phyloP scores from a whole-genome alignment of 2,329 filamentous ascomycete genomes.

The Westerdykella ornata region DNA sequence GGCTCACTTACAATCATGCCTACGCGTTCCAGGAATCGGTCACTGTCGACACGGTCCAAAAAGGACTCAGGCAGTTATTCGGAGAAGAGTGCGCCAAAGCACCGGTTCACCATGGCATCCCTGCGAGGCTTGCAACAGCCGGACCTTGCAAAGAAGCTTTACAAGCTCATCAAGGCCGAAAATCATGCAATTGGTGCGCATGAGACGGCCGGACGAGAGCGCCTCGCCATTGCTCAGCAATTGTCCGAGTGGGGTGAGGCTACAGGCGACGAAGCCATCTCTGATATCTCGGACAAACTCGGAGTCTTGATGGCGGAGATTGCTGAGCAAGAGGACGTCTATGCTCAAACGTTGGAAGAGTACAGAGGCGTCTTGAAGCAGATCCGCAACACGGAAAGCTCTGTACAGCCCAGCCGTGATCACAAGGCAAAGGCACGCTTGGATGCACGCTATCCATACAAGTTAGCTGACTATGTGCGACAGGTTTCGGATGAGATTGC shows the following conservation, averaged over 20 bases:
- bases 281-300: slow-evolving; percentile 90
- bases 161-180: slow-evolving; percentile 88
- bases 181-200: slow-evolving; percentile 82
- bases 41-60: slow-evolving; percentile 65
- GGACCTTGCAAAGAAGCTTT: slow-evolving; percentile 82
- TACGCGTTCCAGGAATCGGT: slow-evolving; percentile 56
- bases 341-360: slow-evolving; percentile 81
- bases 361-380: slow-evolving; percentile 76
- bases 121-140: slow-evolving; percentile 79
- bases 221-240: slow-evolving; percentile 76
- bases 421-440: slow-evolving; percentile 63
- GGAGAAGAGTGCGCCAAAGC: slow-evolving; percentile 45
- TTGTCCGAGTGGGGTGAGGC: slow-evolving; percentile 95
- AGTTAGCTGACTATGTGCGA: slow-evolving; percentile 7
- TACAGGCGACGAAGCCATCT: slow-evolving; percentile 78
- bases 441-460: background rate
- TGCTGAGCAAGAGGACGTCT: slow-evolving; percentile 85
- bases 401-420: slow-evolving; percentile 86
- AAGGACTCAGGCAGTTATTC: slow-evolving; percentile 43
- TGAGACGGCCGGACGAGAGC: slow-evolving; percentile 78
- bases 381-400: slow-evolving; percentile 91
- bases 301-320: slow-evolving; percentile 88
- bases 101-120: slow-evolving; percentile 78
- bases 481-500: slow-evolving; percentile 84
- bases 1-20: slow-evolving; percentile 29